Base-by-base conservation (phyloP, 352 stramenopile genomes). In the Pythium biforme region DNA sequence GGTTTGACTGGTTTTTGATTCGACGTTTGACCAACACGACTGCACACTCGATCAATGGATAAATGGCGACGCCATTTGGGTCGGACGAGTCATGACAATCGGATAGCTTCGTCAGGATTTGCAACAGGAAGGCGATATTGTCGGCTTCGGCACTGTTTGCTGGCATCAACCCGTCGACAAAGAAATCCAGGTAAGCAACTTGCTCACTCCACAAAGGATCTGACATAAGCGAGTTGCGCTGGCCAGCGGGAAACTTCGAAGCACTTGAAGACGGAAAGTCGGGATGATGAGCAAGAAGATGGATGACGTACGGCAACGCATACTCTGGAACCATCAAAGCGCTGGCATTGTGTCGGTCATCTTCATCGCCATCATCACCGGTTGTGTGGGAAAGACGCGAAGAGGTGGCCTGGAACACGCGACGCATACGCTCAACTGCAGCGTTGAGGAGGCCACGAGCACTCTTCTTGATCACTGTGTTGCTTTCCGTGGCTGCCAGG, bases 251-350 rank as follows among this genome's bases (percentile, higher is more conserved):
- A 67, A 34, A 19, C 70, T 77, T 69, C 37, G 70, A 31, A 70
- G 69, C 20, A 72, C 47, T 29, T 14, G 76, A 41, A 68, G 31
- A 19, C 29, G 85, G 83, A 47, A 86, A 94, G 23, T 83, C 68
- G 1, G 85, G 81, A 48, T 91, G 83, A 50, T 94, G 85, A 0
- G 83, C 78, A n/a, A 94, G 61, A 31, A 96, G 67, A 65, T 96
- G 87, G 49, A 96, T 81, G 14, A 90, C 81, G 31, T 92, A 94
- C 17, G 82, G 85, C 27, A 96, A 55, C 8, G 76, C 64, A 49
- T 94, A 96, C 62, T 96, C 87, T 1, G 87, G 87, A 15, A 94
- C 83, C 71, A 96, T 86, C 8, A 96, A 64, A 19, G 84, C 81
- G 43, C 69, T 71, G 20, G 46, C 56, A 33, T 70, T 64, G 27